Evolutionary conservation across 2,329 filamentous ascomycete genomes (phyloP).

Genomic region (Phaeosphaeriaceae sp.): DNA sequence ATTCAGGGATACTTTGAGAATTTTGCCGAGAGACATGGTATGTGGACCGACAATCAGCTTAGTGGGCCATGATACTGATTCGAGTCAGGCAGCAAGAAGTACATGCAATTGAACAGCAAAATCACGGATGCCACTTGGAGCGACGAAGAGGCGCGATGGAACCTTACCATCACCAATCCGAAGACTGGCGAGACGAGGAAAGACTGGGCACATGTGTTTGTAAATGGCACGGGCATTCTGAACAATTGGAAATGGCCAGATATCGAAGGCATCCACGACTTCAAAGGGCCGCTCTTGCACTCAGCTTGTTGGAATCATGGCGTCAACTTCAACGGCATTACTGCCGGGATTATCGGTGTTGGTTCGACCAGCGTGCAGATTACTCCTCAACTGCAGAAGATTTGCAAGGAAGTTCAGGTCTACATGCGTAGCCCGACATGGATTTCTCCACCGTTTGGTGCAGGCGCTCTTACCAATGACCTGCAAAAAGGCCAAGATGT

Average conservation of each 20-base stretch:
- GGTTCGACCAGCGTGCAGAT: conserved; percentile 47
- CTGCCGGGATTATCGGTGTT: conserved; percentile 41
- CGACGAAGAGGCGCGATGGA: conserved; percentile 49
- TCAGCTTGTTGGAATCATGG: conserved; percentile 53
- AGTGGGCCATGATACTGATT: conserved; percentile 1
- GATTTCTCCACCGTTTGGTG: conserved; percentile 50
- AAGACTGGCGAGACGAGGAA: conserved; percentile 40
- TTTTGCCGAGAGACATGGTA: conserved; percentile 66
- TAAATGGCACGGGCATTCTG: conserved; percentile 55
- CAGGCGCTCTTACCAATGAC: conserved; percentile 41
- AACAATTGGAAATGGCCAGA: conserved; percentile 56
- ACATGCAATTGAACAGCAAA: conserved; percentile 56
- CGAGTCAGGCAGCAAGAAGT: conserved; percentile 48
- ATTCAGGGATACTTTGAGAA: conserved; percentile 59
- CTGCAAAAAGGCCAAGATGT: conserved; percentile 46
- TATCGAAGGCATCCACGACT: conserved; percentile 51
- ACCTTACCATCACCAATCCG: conserved; percentile 47
- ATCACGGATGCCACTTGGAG: conserved; percentile 56
- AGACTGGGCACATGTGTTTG: conserved; percentile 50
- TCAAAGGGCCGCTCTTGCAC: conserved; percentile 54
- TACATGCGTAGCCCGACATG: conserved; percentile 51
- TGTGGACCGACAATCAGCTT: conserved; percentile 46
- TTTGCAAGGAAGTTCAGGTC: conserved; percentile 41
- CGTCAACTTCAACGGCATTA: conserved; percentile 41
- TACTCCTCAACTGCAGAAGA: conserved; percentile 48